Evolutionary conservation across 2,329 filamentous ascomycete species (phyloP).

Genomic region (Botryotinia globosa): DNA sequence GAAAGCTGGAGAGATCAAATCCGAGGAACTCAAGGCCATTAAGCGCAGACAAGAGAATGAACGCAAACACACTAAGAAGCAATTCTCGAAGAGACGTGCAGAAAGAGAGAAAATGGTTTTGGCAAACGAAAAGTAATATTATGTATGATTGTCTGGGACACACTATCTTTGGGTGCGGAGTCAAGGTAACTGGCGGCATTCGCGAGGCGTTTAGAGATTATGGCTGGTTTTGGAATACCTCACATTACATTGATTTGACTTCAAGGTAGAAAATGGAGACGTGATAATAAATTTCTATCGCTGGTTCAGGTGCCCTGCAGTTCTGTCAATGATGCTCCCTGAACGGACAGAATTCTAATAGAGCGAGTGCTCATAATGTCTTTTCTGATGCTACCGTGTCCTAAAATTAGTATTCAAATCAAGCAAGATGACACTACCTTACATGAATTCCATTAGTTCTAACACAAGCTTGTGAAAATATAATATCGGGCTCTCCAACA

Average conservation of each 20-base stretch:
- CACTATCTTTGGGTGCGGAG: slow-evolving; percentile 10
- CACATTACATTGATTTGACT: slow-evolving; percentile 11
- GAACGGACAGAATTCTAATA: background rate
- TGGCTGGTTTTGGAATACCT: slow-evolving; percentile 17
- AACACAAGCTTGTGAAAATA: background rate
- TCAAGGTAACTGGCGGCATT: slow-evolving; percentile 19
- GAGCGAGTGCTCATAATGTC: background rate
- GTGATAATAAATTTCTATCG: background rate
- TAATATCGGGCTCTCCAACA: background rate
- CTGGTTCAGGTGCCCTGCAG: too few species aligned
- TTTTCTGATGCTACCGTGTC: background rate
- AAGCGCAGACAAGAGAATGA: slow-evolving; percentile 94
- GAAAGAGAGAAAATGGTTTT: slow-evolving; percentile 94
- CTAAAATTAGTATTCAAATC: background rate
- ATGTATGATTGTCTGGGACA: slow-evolving; percentile 3
- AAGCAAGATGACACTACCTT: background rate
- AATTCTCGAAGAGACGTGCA: slow-evolving; percentile 66
- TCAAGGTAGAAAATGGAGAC: background rate
- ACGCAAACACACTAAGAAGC: slow-evolving; percentile 84
- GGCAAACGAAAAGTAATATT: slow-evolving; percentile 43
- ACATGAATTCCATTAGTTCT: background rate
- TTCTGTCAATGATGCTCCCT: background rate
- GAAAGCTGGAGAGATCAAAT: slow-evolving; percentile 95
- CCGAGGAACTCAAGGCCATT: slow-evolving; percentile 79
- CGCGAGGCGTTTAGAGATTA: slow-evolving; percentile 23